Base-by-base conservation (phyloP, 1,139 yeast species). In the Yamadazyma friedrichii region DNA sequence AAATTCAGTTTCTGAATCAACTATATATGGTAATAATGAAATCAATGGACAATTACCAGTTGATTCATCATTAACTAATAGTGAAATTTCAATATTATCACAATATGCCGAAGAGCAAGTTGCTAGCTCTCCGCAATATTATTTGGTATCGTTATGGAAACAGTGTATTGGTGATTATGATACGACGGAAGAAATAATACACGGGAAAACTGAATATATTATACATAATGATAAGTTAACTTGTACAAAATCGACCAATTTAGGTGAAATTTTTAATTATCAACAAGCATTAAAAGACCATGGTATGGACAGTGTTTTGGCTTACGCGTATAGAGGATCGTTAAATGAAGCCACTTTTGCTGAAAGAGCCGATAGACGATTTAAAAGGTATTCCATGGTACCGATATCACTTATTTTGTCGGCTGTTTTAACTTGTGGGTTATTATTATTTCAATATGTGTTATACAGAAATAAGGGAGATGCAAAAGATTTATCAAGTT, bases 101-200 rank as follows among this genome's bases (percentile, higher is more conserved):
- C 58, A 65, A 10, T 78, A 78, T 47, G 75, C 81, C 2, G 63
- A 65, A 41, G 58, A 60, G 4, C 74, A 76, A 50, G 79, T 78
- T n/a, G 61, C 64, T 6, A 50, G 56, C 26, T 76, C 81, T 0
- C 83, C 84, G 0, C 82, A 79, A 51, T 70, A 62, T 46, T 65
- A 77, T 9, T 48, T 64, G 6, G 62, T 76, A 0, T 66, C 74
- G 2, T 43, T 75, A 11, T 64, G 71, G 64, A 55, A 58, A 36
- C 76, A 77, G 67, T 80, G 84, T 52, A 63, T 59, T 36, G 77
- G 80, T 2, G 58, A 60, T 39, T 76, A 73, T 52, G 59, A 59
- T 35, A 56, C 66, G 3, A 40, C 52, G 20, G 37, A 41, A 10
- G 22, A 27, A 9, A 54, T 49, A 20, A 24, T 29, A 3, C 29